Evolutionary conservation across 257 asterid species (phyloP).

Genomic region (Agastache rugosa): DNA sequence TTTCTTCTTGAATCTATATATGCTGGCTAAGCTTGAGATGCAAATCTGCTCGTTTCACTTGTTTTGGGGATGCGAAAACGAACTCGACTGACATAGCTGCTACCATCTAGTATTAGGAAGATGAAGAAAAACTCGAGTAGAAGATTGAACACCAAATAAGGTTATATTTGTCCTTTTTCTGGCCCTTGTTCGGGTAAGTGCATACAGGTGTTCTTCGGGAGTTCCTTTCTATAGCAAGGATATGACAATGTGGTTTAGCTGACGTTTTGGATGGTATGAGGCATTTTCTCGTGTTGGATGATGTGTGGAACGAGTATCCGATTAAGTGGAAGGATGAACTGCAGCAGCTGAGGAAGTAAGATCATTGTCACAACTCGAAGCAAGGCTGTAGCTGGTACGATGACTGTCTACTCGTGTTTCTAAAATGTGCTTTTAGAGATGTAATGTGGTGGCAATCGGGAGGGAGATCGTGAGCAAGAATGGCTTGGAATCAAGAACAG

Average conservation of each 20-base stretch:
- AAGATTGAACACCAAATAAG: not conserved
- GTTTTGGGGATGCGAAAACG: not conserved
- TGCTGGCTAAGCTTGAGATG: not conserved
- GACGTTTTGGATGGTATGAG: constrained; percentile 40
- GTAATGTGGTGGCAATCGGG: constrained; percentile 50
- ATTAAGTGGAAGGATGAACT: constrained; percentile 49
- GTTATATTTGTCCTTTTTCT: not conserved
- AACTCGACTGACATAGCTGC: not conserved
- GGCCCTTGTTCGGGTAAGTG: not conserved
- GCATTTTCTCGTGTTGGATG: constrained; percentile 59
- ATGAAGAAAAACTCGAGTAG: not conserved
- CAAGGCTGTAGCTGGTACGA: constrained; percentile 47
- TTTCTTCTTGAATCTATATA: not conserved
- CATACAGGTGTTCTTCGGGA: not conserved
- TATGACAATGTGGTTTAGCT: constrained; percentile 7
- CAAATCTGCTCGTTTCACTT: not conserved
- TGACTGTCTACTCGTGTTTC: constrained; percentile 54
- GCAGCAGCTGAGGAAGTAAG: constrained; percentile 42
- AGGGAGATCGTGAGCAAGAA: constrained; percentile 53
- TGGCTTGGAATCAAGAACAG: constrained; percentile 53
- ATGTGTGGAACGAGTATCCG: constrained; percentile 66
- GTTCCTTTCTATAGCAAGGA: not conserved
- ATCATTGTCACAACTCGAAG: constrained; percentile 59
- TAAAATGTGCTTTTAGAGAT: constrained; percentile 51
- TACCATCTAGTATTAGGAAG: not conserved